A percentile compares a stretch with the other conserved stretches of the same genome.
phyloP scores from a whole-genome alignment of 192 early-diverging fungal species.

The Oehlia diaphana region DNA sequence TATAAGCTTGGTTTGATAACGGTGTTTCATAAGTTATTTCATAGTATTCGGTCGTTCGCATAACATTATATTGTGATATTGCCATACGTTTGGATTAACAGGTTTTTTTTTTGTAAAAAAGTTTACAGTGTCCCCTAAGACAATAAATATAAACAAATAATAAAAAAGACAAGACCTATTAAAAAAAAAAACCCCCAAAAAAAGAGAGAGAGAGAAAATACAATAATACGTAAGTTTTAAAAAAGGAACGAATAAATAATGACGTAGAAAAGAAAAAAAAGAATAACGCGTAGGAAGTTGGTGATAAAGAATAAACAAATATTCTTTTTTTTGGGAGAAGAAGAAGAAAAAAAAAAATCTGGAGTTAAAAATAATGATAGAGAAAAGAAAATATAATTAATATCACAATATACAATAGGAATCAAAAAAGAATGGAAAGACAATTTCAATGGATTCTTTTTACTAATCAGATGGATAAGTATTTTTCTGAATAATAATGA shows the following conservation, averaged over 20 bases:
- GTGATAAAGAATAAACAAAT: no score
- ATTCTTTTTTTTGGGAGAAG: no score
- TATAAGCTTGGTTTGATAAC: conserved; percentile 24
- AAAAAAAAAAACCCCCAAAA: neutral
- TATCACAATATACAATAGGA: neutral
- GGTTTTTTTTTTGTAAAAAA: no score
- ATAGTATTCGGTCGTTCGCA: neutral
- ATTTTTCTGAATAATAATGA: neutral
- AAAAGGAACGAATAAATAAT: neutral
- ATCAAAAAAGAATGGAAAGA: neutral
- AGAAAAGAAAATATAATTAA: neutral
- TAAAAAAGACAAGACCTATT: neutral
- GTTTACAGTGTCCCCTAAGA: no score
- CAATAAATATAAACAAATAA: neutral
- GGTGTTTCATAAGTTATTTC: conserved; percentile 3
- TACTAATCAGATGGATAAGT: neutral
- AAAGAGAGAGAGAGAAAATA: neutral
- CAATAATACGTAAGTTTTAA: neutral
- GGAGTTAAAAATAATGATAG: neutral
- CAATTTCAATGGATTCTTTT: neutral
- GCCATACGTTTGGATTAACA: neutral
- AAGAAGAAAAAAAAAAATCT: neutral
- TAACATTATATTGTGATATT: neutral
- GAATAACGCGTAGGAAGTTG: neutral
- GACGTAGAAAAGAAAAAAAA: neutral